Evolutionary conservation across 768 basidiomycete genomes (phyloP), one percentile per base, ranked within the genome.

Genomic region (Coprinellus micaceus): DNA sequence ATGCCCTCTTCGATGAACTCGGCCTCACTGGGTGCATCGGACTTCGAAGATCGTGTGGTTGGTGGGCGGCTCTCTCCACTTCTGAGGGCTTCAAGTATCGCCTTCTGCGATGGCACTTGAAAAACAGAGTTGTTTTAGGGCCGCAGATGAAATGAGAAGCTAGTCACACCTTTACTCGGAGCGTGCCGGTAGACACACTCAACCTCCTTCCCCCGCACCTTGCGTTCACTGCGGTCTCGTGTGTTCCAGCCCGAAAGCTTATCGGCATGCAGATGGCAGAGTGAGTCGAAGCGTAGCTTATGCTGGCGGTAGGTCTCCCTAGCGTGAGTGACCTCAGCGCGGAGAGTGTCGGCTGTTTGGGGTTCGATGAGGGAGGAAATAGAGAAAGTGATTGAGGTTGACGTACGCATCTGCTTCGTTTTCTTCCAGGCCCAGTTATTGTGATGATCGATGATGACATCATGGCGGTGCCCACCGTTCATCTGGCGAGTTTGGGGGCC

Each of bases 391-490:
- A n/a, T n/a, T n/a, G n/a, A n/a, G n/a, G n/a, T n/a, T n/a, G n/a
- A 11, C 47, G 22, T 17, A 48, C 47, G 2, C 25, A 48, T 26
- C 2, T 48, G 2, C 24, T 28, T 7, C 2, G 25, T 48, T 28
- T 48, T 48, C 25, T 28, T 48, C 22, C 26, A 29, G 26, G 25
- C 28, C 47, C 47, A 48, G 15, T 28, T 2, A 48, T 26, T 29
- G 28, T 48, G 47, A 2, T 4, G 9, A 19, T 48, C 47, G 26
- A 64, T 66, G 3, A 68, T 46, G 17, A 53, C 58, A 13, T 70
- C 69, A 10, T 68, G 64, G 12, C 67, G 61, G 57, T 69, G 61
- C 0, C 71, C 69, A 9, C 60, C 52, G 41, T 66, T 70, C 71
- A 71, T 71, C 39, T 71, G 68, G 0, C 64, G 55, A 0, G 60